Evolutionary conservation across 768 basidiomycete genomes (phyloP).

Genomic region (Tephrocybe rancida): DNA sequence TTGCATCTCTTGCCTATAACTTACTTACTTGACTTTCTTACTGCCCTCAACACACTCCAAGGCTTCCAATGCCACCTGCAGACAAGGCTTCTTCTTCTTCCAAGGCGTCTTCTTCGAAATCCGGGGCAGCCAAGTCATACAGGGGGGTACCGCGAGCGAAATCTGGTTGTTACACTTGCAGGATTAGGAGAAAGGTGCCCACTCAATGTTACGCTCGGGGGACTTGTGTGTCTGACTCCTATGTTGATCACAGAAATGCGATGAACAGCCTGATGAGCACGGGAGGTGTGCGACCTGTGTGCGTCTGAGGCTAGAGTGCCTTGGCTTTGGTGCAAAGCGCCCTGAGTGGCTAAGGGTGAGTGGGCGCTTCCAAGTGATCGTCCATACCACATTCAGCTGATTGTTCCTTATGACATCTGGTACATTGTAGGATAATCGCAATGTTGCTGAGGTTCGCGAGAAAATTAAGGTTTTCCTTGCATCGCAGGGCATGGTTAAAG

Average conservation of each 20-base stretch:
- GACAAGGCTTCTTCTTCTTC: background rate
- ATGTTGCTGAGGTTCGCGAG: slow-evolving; percentile 10
- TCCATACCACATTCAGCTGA: slow-evolving; percentile 7
- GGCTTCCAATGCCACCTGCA: background rate
- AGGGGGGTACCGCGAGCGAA: slow-evolving; percentile 56
- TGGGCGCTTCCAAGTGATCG: slow-evolving; percentile 33
- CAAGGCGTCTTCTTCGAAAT: background rate
- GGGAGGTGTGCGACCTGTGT: slow-evolving; percentile 76
- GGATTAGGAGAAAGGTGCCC: slow-evolving; percentile 79
- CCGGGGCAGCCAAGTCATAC: background rate
- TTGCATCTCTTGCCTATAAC: background rate
- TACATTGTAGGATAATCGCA: slow-evolving; percentile 2
- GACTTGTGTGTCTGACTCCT: slow-evolving; percentile 13
- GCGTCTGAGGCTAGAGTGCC: slow-evolving; percentile 78
- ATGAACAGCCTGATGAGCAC: slow-evolving; percentile 65
- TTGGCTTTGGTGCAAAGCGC: slow-evolving; percentile 84
- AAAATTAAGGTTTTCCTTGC: slow-evolving; percentile 13
- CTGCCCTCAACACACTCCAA: background rate
- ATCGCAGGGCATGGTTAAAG: slow-evolving; percentile 13
- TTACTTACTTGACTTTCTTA: background rate
- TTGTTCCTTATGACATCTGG: slow-evolving; percentile 5
- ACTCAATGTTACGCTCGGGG: background rate
- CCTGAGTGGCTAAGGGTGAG: slow-evolving; percentile 85
- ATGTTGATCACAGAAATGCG: slow-evolving; percentile 67
- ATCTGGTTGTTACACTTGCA: slow-evolving; percentile 88